Base-by-base conservation (phyloP, 2,329 filamentous ascomycete genomes). In the Thermothelomyces thermophilus region DNA sequence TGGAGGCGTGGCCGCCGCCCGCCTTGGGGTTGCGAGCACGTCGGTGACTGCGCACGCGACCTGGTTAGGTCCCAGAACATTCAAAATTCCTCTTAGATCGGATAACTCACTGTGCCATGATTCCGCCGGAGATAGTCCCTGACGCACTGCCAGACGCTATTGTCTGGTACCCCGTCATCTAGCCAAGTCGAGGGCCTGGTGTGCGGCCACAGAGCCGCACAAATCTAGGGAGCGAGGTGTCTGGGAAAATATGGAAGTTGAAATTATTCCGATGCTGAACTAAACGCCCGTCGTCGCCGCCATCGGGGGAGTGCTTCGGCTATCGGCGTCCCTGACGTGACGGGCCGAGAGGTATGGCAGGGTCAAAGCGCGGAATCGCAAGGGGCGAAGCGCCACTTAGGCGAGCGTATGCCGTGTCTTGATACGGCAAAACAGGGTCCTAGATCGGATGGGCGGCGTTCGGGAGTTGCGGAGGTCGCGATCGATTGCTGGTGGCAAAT, bases 1-100 rank as follows among this genome's bases (percentile, higher is more conserved):
- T 95, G 60, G 87, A 86, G 60, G 93, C 93, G 64, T 90, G 80
- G 48, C 93, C 90, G 53, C 85, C 85, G 50, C 76, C 79, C 67
- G 86, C 82, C 70, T 90, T 90, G 61, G 84, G 83, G 56, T 77
- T 79, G 63, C 82, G 71, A 22, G 68, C 73, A 59, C 76, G 72
- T 65, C 82, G 79, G 63, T 69, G 68, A 67, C 77, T 79, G 53
- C n/a, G 13, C 2, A 41, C n/a, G 14, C 14, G 7, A 24, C 16
- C 5, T 2, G 17, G 46, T 48, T 14, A 47, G 36, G 14, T 26
- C 2, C n/a, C 19, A 19, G 16, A 3, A 1, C 10, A 10, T 13
- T 26, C 11, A 6, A n/a, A 9, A 14, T 31, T 6, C 6, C 4
- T n/a, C 3, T 3, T 26, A 10, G 5, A 7, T 14, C 10, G 3